Evolutionary conservation across 768 basidiomycete genomes (phyloP).

Genomic region (Ephemerocybe angulata): DNA sequence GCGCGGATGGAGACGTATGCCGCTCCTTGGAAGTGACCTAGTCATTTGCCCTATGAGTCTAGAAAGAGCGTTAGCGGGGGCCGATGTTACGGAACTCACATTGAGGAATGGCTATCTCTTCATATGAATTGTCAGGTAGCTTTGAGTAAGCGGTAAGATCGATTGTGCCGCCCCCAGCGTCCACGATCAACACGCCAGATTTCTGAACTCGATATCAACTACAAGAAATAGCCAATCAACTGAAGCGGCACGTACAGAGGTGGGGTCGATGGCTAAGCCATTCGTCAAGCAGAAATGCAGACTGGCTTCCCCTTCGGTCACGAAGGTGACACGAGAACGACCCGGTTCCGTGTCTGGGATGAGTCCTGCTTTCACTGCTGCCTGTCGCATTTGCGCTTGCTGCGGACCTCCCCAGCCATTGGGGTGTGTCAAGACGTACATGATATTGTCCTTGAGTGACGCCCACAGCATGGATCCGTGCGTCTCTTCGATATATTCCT

Average conservation of each 20-base stretch:
- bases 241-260: conserved; percentile 24
- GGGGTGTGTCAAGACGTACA: conserved; percentile 53
- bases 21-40: conserved; percentile 43
- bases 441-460: conserved; percentile 37
- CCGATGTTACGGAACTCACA: conserved; percentile 20
- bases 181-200: conserved; percentile 49
- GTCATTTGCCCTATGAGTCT: neutral
- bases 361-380: conserved; percentile 48
- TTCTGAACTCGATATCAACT: conserved; percentile 24
- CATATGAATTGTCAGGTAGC: conserved; percentile 12
- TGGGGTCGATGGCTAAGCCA: conserved; percentile 33
- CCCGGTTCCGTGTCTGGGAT: conserved; percentile 34
- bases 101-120: conserved; percentile 41
- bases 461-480: conserved; percentile 44
- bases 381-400: conserved; percentile 49
- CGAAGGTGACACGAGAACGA: conserved; percentile 41
- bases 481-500: conserved; percentile 42
- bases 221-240: neutral
- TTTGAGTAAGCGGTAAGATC: conserved; percentile 47
- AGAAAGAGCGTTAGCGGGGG: conserved; percentile 17
- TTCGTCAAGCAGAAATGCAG: conserved; percentile 51
- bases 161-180: conserved; percentile 59
- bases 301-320: conserved; percentile 60
- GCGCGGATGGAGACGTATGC: too few species aligned
- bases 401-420: conserved; percentile 61